Evolutionary conservation across 345 rosid species (phyloP).

Genomic region (Raphanus raphanistrum): DNA sequence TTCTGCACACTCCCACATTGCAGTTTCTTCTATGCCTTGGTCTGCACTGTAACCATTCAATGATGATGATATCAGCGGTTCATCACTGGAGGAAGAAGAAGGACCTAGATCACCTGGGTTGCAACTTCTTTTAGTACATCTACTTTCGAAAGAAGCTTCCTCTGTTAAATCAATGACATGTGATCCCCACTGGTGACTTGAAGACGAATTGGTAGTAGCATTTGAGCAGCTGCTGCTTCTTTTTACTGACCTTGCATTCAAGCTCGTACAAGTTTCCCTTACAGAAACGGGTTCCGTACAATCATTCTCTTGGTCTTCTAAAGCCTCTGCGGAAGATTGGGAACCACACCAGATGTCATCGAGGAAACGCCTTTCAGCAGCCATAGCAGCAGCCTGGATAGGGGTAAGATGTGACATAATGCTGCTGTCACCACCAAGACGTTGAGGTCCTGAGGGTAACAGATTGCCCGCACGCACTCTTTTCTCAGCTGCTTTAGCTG

Average conservation of each 20-base stretch:
- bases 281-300: slow-evolving; percentile 24
- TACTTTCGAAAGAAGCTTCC: slow-evolving; percentile 9
- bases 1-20: slow-evolving; percentile 68
- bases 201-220: slow-evolving; percentile 26
- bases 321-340: slow-evolving; percentile 47
- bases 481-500: slow-evolving; percentile 71
- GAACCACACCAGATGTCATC: slow-evolving; percentile 94
- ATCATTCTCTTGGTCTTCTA: slow-evolving; percentile 47
- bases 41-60: slow-evolving; percentile 30
- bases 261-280: slow-evolving; percentile 32
- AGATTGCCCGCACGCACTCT: slow-evolving; percentile 57
- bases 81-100: slow-evolving; percentile 17
- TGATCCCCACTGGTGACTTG: slow-evolving; percentile 23
- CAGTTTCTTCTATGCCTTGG: slow-evolving; percentile 38
- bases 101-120: slow-evolving; percentile 25
- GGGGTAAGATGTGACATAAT: slow-evolving; percentile 85
- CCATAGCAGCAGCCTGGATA: slow-evolving; percentile 93
- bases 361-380: slow-evolving; percentile 82
- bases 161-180: slow-evolving; percentile 45
- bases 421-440: slow-evolving; percentile 79
- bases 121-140: slow-evolving; percentile 49
- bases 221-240: slow-evolving; percentile 44
- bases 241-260: slow-evolving; percentile 42
- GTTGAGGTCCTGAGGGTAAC: slow-evolving; percentile 73
- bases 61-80: neutral